Evolutionary conservation across 495 filamentous ascomycete species (phyloP).

Genomic region (Hamigera avellanea): DNA sequence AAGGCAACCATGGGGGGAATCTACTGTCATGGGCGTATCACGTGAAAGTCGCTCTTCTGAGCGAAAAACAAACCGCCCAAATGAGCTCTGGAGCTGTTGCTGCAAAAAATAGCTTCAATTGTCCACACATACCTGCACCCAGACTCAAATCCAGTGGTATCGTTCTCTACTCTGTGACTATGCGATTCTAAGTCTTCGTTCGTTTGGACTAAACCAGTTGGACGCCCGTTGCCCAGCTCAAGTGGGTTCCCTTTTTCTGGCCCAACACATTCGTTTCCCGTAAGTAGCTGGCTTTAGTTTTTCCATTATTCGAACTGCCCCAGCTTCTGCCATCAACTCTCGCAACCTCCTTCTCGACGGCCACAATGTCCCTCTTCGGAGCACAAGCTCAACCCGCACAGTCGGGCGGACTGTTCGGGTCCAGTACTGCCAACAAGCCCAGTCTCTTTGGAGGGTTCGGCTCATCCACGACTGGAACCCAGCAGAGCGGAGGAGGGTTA

Average conservation of each 20-base stretch:
- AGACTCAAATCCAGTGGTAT: neutral
- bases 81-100: neutral
- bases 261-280: no score
- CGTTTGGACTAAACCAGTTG: no score
- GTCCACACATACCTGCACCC: no score
- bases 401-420: slow-evolving; percentile 6
- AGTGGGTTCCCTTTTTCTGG: no score
- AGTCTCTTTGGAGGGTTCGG: slow-evolving; percentile 7
- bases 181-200: slow-evolving; percentile 5
- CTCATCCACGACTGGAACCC: slow-evolving; percentile 9
- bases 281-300: no score
- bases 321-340: neutral
- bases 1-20: no score
- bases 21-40: no score
- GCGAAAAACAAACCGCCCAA: slow-evolving; percentile 3
- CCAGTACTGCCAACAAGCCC: slow-evolving; percentile 1
- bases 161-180: slow-evolving; percentile 2
- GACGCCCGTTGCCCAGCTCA: no score
- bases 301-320: no score
- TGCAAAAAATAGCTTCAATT: neutral
- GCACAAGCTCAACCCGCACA: slow-evolving; percentile 6
- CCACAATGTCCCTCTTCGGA: slow-evolving; percentile 34
- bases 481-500: slow-evolving; percentile 11
- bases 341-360: neutral
- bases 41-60: neutral